phyloP scores from a whole-genome alignment of 73 alveolate species.

The Paramecium primaurelia region DNA sequence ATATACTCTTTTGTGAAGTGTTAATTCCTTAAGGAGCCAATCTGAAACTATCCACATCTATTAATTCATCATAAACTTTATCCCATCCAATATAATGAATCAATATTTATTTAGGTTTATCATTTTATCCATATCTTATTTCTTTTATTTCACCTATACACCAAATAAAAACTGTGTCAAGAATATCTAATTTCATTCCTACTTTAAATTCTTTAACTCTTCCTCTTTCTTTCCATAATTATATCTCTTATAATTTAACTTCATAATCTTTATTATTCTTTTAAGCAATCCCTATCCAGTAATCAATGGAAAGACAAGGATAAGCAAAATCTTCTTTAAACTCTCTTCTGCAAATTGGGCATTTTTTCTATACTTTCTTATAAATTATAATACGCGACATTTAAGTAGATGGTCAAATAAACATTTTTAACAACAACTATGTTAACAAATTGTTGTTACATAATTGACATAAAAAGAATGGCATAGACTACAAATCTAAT shows the following conservation, averaged over 20 bases:
- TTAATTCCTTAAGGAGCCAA: not conserved
- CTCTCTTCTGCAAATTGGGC: not conserved
- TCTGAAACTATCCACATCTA: not conserved
- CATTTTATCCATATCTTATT: not conserved
- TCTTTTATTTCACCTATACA: not conserved
- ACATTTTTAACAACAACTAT: constrained; percentile 17
- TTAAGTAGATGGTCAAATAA: not conserved
- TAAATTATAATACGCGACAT: not conserved
- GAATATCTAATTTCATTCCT: not conserved
- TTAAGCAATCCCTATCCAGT: not conserved
- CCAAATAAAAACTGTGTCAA: constrained; percentile 18
- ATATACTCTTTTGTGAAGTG: not conserved
- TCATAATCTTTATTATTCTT: constrained; percentile 1
- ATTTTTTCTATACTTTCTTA: not conserved
- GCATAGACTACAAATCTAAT: not conserved
- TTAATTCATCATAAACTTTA: not conserved
- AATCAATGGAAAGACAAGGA: not conserved
- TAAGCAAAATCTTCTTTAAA: not conserved
- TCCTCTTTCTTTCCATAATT: not conserved
- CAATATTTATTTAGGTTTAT: not conserved
- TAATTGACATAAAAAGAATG: not conserved
- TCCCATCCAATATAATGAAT: constrained; percentile 11
- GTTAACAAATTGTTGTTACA: not conserved
- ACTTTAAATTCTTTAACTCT: not conserved
- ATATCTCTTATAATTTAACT: not conserved